Evolutionary conservation across 352 stramenopile species (phyloP).

Genomic region (Globisporangium solare): DNA sequence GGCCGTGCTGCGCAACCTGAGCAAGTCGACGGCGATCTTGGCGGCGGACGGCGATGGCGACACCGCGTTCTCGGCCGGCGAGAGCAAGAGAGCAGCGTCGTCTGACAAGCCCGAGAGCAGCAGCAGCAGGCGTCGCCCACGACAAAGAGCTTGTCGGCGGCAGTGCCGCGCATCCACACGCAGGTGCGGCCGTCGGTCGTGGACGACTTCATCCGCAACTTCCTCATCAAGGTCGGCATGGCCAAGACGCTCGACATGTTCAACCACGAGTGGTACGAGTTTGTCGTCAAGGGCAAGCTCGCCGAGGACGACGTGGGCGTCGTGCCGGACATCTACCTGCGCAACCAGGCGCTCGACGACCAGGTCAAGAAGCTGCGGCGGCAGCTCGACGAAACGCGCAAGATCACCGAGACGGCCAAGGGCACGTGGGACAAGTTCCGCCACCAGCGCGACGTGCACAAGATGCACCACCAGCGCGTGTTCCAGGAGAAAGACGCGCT

Average conservation of each 20-base stretch:
- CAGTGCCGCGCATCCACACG: conserved; percentile 39
- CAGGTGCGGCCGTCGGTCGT: conserved; percentile 84
- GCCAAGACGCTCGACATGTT: conserved; percentile 89
- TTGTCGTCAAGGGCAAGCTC: conserved; percentile 90
- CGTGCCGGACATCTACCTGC: conserved; percentile 93
- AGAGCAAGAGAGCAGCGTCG: conserved; percentile 4
- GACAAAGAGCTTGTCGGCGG: not conserved
- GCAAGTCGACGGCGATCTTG: conserved; percentile 42
- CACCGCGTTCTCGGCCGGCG: conserved; percentile 1
- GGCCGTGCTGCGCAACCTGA: conserved; percentile 66
- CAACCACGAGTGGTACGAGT: conserved; percentile 96
- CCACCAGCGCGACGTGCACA: conserved; percentile 93
- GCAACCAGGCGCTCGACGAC: conserved; percentile 91
- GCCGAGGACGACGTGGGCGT: conserved; percentile 84
- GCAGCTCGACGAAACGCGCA: conserved; percentile 86
- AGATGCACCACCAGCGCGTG: conserved; percentile 95
- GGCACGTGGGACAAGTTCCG: conserved; percentile 95
- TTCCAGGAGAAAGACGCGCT: conserved; percentile 95
- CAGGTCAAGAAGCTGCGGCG: conserved; percentile 79
- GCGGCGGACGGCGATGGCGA: conserved; percentile 5
- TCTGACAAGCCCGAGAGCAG: conserved; percentile 12
- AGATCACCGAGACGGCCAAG: conserved; percentile 88
- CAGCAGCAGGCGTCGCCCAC: not conserved
- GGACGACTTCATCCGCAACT: conserved; percentile 95
- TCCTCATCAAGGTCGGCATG: conserved; percentile 93